Conservation (phyloP, 2,329 filamentous ascomycete species). For the Cladosporium sp. region DNA sequence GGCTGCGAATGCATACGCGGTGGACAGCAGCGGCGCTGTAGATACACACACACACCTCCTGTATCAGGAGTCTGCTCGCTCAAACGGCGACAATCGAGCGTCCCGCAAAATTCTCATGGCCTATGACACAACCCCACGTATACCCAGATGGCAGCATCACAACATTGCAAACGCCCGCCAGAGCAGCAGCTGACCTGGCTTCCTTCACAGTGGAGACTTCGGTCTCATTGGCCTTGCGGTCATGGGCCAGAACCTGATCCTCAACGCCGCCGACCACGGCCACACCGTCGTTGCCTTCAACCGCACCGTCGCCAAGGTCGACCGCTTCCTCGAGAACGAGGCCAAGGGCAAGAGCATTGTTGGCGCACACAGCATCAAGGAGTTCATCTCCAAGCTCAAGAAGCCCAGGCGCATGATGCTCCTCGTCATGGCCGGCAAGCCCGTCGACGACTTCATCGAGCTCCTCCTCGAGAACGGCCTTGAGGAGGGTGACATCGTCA, state of each 20-base stretch:
- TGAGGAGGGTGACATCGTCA: conserved; percentile 91
- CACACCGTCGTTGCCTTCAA: conserved; percentile 99
- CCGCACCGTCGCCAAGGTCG: conserved; percentile 97
- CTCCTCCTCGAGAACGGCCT: conserved; percentile 68
- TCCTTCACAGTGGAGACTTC: conserved; percentile 42
- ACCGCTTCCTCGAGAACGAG: conserved; percentile 51
- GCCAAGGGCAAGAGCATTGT: conserved; percentile 78
- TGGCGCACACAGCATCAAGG: conserved; percentile 86
- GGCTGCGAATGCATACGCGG: background rate
- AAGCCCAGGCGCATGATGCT: conserved; percentile 95
- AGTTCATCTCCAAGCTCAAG: conserved; percentile 97
- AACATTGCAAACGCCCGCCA: too few relatives aligned
- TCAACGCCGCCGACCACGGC: conserved; percentile 53
- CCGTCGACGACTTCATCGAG: conserved; percentile 99
- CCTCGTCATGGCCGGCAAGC: conserved; percentile 95
- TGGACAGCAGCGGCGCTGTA: too few relatives aligned
- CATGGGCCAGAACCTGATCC: conserved; percentile 51
- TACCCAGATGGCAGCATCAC: background rate
- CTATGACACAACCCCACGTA: conserved; percentile 1
- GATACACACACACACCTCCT: too few relatives aligned
- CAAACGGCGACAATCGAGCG: background rate
- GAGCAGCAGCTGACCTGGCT: conserved; percentile 17
- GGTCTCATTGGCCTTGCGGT: conserved; percentile 49
- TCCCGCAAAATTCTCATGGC: conserved; percentile 5
- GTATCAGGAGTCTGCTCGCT: background rate